phyloP scores from a whole-genome alignment of 108 stramenopile species.

The Conticribra weissflogii region DNA sequence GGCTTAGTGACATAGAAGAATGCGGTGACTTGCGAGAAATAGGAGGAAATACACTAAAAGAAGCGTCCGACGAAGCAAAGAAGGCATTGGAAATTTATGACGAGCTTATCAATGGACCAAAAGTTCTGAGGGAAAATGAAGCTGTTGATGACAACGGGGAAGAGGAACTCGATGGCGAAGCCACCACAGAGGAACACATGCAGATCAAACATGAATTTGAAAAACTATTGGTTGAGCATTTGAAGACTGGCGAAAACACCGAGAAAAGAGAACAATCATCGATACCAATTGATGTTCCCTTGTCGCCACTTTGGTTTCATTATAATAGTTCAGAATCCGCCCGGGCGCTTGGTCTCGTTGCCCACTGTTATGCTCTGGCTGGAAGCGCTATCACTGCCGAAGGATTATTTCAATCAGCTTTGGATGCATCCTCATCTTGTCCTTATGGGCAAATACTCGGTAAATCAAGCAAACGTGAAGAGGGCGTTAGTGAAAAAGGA shows the following conservation, averaged over 20 bases:
- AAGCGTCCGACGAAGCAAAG: conserved; percentile 75
- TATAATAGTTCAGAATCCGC: conserved; percentile 50
- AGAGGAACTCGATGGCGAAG: conserved; percentile 10
- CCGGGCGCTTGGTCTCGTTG: conserved; percentile 63
- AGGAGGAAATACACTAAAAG: conserved; percentile 46
- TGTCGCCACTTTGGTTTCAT: conserved; percentile 32
- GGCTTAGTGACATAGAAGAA: neutral
- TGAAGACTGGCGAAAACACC: conserved; percentile 1
- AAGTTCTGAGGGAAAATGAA: conserved; percentile 11
- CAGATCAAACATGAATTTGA: conserved; percentile 23
- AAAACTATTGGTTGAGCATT: conserved; percentile 24
- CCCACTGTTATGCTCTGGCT: conserved; percentile 70
- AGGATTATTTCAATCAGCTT: conserved; percentile 81
- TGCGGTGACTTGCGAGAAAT: conserved; percentile 1
- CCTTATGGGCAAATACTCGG: conserved; percentile 38
- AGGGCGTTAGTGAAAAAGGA: conserved; percentile 17
- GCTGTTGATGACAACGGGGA: conserved; percentile 9
- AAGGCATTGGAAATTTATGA: conserved; percentile 66
- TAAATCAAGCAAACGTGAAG: neutral
- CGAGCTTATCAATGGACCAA: conserved; percentile 42
- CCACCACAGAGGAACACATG: neutral
- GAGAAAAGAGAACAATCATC: conserved; percentile 11
- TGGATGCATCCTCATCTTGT: conserved; percentile 52
- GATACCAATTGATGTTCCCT: conserved; percentile 2
- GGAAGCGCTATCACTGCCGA: conserved; percentile 84